phyloP scores from a whole-genome alignment of 2,329 filamentous ascomycete genomes.

The Didymella lethalis region DNA sequence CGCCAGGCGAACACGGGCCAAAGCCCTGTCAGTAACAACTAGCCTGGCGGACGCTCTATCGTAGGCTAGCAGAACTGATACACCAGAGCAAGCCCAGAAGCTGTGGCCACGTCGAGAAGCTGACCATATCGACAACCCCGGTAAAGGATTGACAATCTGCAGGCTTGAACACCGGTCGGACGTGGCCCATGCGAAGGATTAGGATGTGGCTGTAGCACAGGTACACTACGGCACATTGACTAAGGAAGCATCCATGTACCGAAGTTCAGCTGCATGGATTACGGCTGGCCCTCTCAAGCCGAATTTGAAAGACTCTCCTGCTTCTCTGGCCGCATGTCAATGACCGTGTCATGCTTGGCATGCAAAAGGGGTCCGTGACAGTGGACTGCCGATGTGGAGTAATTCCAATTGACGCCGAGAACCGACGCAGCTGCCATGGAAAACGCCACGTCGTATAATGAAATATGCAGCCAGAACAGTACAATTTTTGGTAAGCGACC shows the following conservation, averaged over 20 bases:
- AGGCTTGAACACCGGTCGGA: constrained; percentile 10
- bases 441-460: constrained; percentile 16
- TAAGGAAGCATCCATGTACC: constrained; percentile 7
- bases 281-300: constrained; percentile 7
- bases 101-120: constrained; percentile 13
- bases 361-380: constrained; percentile 1
- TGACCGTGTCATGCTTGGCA: constrained; percentile 16
- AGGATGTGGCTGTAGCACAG: constrained; percentile 14
- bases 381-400: background rate
- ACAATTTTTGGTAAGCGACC: constrained; percentile 6
- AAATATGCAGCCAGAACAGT: constrained; percentile 2
- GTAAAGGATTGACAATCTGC: constrained; percentile 11
- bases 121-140: constrained; percentile 6
- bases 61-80: constrained; percentile 20
- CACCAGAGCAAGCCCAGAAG: constrained; percentile 12
- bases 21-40: constrained; percentile 16
- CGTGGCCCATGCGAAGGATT: constrained; percentile 10
- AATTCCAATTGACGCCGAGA: background rate
- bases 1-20: constrained; percentile 15
- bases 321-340: background rate
- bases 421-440: background rate
- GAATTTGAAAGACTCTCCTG: constrained; percentile 1
- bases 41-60: constrained; percentile 10
- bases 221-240: constrained; percentile 10
- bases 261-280: constrained; percentile 7